Conservation (phyloP, 768 basidiomycete genomes). For the Thelephora ganbajun region DNA sequence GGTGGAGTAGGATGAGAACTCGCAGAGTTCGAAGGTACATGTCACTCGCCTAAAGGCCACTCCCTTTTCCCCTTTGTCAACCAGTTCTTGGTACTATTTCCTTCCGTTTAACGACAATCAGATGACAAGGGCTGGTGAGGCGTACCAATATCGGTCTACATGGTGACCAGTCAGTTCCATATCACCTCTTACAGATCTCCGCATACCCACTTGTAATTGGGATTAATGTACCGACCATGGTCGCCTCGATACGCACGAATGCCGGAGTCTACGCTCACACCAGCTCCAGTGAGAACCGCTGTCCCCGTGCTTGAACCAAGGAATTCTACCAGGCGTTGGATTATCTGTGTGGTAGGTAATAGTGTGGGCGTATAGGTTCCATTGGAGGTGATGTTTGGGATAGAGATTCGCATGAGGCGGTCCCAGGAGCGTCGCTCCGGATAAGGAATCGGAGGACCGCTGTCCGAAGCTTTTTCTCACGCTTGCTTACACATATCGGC, state of each 20-base stretch:
- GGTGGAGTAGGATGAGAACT: background rate
- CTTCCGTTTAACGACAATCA: conserved; percentile 8
- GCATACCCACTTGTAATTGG: conserved; percentile 63
- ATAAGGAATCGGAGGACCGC: too few relatives aligned
- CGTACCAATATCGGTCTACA: conserved; percentile 44
- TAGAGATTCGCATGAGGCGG: conserved; percentile 54
- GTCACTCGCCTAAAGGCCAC: conserved; percentile 49
- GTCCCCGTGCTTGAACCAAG: conserved; percentile 56
- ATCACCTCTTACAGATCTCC: too few relatives aligned
- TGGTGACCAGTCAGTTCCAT: background rate
- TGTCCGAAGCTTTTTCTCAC: too few relatives aligned
- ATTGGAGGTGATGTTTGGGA: conserved; percentile 39
- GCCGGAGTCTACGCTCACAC: conserved; percentile 90
- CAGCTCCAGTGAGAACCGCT: conserved; percentile 78
- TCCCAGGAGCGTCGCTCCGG: too few relatives aligned
- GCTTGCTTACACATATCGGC: too few relatives aligned
- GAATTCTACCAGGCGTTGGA: conserved; percentile 50
- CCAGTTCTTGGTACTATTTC: conserved; percentile 61
- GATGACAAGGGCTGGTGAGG: background rate
- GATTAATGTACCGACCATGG: conserved; percentile 81
- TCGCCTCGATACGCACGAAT: conserved; percentile 85
- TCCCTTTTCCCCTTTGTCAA: conserved; percentile 58
- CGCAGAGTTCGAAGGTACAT: background rate
- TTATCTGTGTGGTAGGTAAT: conserved; percentile 23
- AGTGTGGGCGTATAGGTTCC: conserved; percentile 36